These are phyloP conservation scores for Vinca minor DNA, from an alignment of 257 asterid species.

Conservation along the genomic window DNA sequence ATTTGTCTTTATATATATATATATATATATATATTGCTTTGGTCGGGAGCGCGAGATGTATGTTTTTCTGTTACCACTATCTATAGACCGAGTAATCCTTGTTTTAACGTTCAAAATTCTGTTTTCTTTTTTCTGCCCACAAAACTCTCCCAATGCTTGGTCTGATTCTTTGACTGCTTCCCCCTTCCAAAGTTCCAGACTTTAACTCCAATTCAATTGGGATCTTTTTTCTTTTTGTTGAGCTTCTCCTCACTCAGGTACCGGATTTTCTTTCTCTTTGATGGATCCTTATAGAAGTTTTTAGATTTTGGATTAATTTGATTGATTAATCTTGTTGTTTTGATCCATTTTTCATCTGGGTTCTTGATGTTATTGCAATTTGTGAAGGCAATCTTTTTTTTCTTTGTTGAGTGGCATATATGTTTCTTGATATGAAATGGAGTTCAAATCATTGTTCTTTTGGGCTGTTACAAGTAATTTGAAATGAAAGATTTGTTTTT, in stretches of 20 bases:
- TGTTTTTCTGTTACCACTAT: no score
- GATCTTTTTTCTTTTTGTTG: neutral
- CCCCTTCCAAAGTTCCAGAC: neutral
- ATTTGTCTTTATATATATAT: no score
- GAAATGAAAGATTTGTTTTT: no score
- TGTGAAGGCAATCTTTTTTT: neutral
- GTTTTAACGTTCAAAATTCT: slow-evolving; percentile 15
- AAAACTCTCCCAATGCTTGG: no score
- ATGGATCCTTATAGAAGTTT: neutral
- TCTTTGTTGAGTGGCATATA: no score
- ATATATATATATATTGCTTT: no score
- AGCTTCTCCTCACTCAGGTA: slow-evolving; percentile 9
- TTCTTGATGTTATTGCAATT: neutral
- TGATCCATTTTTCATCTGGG: slow-evolving; percentile 10
- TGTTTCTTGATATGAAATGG: neutral
- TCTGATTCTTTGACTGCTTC: slow-evolving; percentile 12
- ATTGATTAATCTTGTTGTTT: neutral
- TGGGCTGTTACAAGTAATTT: neutral
- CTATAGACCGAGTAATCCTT: neutral
- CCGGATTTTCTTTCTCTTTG: neutral
- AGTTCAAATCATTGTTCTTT: neutral
- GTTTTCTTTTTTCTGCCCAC: slow-evolving; percentile 16
- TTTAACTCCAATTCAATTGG: neutral
- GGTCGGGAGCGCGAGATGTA: no score
- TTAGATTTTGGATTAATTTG: neutral